Evolutionary conservation across 257 asterid genomes (phyloP).

Genomic region (Scutellaria barbata): DNA sequence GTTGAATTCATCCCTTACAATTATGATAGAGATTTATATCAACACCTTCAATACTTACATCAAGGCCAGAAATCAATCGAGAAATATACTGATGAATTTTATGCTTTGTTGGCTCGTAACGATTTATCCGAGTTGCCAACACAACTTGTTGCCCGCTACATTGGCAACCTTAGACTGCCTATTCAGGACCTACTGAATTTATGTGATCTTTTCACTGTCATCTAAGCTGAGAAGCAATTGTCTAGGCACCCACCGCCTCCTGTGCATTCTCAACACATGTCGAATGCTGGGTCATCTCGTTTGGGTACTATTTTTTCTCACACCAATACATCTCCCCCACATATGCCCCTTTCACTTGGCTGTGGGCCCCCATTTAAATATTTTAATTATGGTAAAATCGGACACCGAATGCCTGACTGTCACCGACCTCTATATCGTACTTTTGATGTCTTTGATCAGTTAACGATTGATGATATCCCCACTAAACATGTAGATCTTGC

Average conservation of each 20-base stretch:
- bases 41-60: too few species aligned
- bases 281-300: too few species aligned
- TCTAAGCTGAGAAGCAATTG: not conserved
- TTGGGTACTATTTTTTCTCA: too few species aligned
- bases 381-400: not conserved
- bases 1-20: too few species aligned
- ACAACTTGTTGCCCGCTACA: not conserved
- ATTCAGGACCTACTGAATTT: too few species aligned
- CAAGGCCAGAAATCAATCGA: too few species aligned
- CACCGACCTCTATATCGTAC: not conserved
- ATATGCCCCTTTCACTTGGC: too few species aligned
- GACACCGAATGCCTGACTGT: not conserved
- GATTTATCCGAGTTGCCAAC: not conserved
- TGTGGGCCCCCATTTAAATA: not conserved
- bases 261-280: too few species aligned
- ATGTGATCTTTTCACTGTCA: too few species aligned
- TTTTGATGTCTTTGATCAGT: not conserved
- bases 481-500: not conserved
- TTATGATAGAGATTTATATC: too few species aligned
- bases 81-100: not conserved
- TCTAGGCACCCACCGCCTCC: too few species aligned
- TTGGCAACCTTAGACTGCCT: not conserved
- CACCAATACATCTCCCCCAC: too few species aligned
- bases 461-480: not conserved
- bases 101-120: not conserved